These are phyloP conservation scores for Aspergillus sp. DNA, from an alignment of 2,329 filamentous ascomycete species.

Conservation along the genomic window DNA sequence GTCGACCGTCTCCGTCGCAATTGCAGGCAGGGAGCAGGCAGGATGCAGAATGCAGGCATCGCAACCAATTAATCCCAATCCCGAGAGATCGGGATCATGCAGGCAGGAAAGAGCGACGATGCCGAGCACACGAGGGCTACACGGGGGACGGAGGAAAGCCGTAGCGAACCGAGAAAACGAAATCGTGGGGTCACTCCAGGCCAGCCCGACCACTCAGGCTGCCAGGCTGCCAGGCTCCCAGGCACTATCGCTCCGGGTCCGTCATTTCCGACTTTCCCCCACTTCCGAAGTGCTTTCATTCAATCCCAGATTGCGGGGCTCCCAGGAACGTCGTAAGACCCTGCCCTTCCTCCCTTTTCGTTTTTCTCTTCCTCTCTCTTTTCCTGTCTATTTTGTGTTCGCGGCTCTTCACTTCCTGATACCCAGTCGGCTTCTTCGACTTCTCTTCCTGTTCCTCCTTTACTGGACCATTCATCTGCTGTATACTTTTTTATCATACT, in stretches of 20 bases:
- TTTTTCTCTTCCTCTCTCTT: background rate
- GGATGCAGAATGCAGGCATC: background rate
- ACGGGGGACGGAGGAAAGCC: background rate
- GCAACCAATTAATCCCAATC: background rate
- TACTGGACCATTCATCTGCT: background rate
- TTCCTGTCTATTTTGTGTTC: background rate
- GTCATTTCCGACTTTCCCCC: background rate
- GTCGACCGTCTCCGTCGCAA: background rate
- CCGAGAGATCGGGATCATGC: background rate
- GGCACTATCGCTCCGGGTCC: background rate
- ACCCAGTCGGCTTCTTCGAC: background rate
- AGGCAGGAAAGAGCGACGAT: background rate
- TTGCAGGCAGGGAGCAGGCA: background rate
- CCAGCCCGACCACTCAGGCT: background rate
- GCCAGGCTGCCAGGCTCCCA: background rate
- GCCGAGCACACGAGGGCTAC: background rate
- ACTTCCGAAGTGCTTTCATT: background rate
- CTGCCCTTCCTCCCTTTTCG: background rate
- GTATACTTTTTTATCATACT: background rate
- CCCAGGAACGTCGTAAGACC: background rate
- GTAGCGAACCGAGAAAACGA: background rate
- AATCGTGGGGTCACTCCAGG: too few relatives aligned
- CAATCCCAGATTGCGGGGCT: background rate
- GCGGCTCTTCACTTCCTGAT: background rate
- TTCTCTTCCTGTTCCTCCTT: background rate